Percentiles rank a stretch among this genome's conserved stretches.
phyloP scores from a whole-genome alignment of 164 flowering plant genomes.

The Chimonanthus praecox region DNA sequence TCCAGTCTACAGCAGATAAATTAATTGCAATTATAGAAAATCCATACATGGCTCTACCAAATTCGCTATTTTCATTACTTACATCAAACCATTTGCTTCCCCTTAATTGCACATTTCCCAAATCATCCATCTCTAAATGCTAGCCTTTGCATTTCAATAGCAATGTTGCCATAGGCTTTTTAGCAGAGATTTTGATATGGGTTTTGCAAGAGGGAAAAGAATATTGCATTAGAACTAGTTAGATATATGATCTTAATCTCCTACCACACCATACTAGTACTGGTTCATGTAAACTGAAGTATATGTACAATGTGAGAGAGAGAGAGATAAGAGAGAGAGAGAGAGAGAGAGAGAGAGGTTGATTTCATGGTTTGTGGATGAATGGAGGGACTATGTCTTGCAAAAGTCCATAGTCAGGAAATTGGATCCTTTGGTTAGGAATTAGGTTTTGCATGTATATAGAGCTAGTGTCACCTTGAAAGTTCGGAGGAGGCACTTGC shows the following conservation, averaged over 20 bases:
- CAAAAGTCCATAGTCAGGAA: constrained; percentile 45
- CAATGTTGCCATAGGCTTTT: constrained; percentile 7
- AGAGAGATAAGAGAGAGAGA: neutral
- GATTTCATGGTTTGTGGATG: constrained; percentile 2
- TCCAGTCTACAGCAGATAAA: constrained; percentile 5
- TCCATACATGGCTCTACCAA: constrained; percentile 1
- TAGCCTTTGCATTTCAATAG: constrained; percentile 1
- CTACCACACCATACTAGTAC: constrained; percentile 10
- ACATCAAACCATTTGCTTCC: constrained; percentile 11
- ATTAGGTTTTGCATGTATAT: constrained; percentile 20
- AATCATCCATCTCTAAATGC: constrained; percentile 1
- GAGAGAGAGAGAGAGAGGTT: no score
- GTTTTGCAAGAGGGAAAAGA: constrained; percentile 11
- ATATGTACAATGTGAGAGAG: constrained; percentile 9
- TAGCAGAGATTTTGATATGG: constrained; percentile 3
- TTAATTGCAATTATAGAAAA: constrained; percentile 9
- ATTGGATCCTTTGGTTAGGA: constrained; percentile 21
- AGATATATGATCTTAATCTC: constrained; percentile 12
- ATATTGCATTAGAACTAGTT: constrained; percentile 10
- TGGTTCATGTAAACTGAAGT: constrained; percentile 4
- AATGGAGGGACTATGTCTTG: constrained; percentile 38
- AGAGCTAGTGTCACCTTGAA: constrained; percentile 13
- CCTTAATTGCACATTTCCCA: constrained; percentile 14
- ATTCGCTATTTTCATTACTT: constrained; percentile 3
- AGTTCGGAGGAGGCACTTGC: constrained; percentile 27